Conservation (phyloP, 495 filamentous ascomycete genomes). For the Trichoderma orchidacearum region DNA sequence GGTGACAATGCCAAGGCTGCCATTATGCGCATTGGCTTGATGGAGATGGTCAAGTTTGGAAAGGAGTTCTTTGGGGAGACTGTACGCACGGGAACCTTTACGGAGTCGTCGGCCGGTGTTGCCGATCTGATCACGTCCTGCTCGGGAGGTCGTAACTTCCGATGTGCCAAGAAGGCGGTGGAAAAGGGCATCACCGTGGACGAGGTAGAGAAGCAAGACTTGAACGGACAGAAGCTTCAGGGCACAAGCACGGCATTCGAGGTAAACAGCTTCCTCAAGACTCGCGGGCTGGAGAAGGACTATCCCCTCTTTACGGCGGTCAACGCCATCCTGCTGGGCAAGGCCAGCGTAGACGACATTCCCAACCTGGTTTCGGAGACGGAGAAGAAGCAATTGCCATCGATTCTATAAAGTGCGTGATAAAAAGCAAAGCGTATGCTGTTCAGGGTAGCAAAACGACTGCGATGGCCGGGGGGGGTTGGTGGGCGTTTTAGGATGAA, state of each 20-base stretch:
- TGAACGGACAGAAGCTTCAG: slow-evolving; percentile 97
- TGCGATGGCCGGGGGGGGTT: no score
- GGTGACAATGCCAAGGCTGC: slow-evolving; percentile 96
- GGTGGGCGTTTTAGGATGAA: no score
- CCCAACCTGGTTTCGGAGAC: slow-evolving; percentile 38
- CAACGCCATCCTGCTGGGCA: slow-evolving; percentile 47
- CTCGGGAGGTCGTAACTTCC: slow-evolving; percentile 81
- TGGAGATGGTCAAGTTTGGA: slow-evolving; percentile 93
- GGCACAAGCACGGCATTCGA: slow-evolving; percentile 85
- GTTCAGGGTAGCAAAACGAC: no score
- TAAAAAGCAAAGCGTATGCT: no score
- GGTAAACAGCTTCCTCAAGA: slow-evolving; percentile 76
- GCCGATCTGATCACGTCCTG: slow-evolving; percentile 94
- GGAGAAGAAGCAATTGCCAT: background rate
- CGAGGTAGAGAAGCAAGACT: slow-evolving; percentile 74
- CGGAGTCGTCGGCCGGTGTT: slow-evolving; percentile 89
- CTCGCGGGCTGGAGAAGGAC: slow-evolving; percentile 58
- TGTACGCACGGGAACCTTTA: slow-evolving; percentile 72
- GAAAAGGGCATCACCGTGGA: slow-evolving; percentile 66
- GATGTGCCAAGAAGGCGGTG: slow-evolving; percentile 80
- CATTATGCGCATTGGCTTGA: slow-evolving; percentile 85
- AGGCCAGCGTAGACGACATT: slow-evolving; percentile 46
- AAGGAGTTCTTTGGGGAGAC: slow-evolving; percentile 79
- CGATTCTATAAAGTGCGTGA: background rate
- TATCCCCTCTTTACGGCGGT: slow-evolving; percentile 90